These are phyloP conservation scores for Zygoascus bituminiphila DNA, from an alignment of 805 yeast genomes.

Conservation along the genomic window DNA sequence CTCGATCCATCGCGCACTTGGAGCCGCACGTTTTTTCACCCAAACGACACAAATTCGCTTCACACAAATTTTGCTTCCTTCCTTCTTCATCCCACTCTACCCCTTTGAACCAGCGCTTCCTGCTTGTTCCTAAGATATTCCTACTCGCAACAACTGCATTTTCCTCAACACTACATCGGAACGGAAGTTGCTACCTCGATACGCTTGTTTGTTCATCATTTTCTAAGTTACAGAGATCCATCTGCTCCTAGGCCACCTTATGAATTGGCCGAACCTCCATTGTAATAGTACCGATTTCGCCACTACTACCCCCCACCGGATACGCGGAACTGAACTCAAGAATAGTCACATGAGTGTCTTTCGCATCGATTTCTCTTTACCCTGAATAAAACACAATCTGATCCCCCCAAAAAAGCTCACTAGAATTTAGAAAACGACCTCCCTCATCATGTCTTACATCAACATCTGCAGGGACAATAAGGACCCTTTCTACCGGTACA, in stretches of 20 bases:
- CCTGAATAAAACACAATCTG: too few relatives aligned
- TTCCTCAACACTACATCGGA: too few relatives aligned
- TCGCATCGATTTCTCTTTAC: neutral
- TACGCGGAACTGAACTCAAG: neutral
- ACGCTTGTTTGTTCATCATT: too few relatives aligned
- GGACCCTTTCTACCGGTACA: slow-evolving; percentile 98
- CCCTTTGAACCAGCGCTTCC: too few relatives aligned
- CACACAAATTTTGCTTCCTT: neutral
- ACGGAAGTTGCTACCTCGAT: too few relatives aligned
- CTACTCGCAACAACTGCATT: too few relatives aligned
- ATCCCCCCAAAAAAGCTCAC: neutral
- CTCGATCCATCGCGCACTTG: too few relatives aligned
- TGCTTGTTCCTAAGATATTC: too few relatives aligned
- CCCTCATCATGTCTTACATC: slow-evolving; percentile 61
- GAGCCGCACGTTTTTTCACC: neutral
- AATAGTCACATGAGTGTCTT: neutral
- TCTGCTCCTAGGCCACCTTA: neutral
- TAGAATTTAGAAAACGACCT: neutral
- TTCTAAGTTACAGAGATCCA: too few relatives aligned
- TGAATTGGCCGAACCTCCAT: neutral
- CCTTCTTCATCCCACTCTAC: neutral
- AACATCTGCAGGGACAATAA: slow-evolving; percentile 95
- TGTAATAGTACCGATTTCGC: neutral
- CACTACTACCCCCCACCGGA: neutral
- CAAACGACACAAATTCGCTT: neutral